phyloP scores from a whole-genome alignment of 23 red algal genomes.

The Gracilaria caudata region DNA sequence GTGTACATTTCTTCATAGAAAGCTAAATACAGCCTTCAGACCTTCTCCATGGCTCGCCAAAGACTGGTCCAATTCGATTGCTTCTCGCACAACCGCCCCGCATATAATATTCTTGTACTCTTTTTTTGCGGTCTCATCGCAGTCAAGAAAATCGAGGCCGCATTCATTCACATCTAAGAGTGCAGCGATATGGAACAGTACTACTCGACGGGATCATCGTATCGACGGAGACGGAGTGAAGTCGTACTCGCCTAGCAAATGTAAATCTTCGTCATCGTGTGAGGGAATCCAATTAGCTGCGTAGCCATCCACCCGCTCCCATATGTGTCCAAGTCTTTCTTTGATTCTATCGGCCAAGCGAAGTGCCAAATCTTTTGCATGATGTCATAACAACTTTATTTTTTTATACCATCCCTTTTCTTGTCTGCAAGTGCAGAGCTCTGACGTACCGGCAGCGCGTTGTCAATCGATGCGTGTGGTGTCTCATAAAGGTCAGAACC shows the following conservation, averaged over 20 bases:
- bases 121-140: neutral
- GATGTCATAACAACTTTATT: too few species aligned
- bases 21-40: neutral
- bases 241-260: neutral
- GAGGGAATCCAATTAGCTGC: neutral
- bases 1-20: neutral
- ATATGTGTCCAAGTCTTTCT: neutral
- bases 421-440: too few species aligned
- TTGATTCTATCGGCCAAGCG: neutral
- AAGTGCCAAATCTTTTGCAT: neutral
- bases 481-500: too few species aligned
- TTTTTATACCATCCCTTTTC: too few species aligned
- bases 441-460: too few species aligned
- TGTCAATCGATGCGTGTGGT: too few species aligned
- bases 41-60: neutral
- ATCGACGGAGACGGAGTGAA: neutral
- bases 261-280: neutral
- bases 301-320: neutral
- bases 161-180: conserved; percentile 1
- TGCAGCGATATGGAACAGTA: conserved; percentile 18
- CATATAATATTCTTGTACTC: neutral
- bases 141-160: neutral
- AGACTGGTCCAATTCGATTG: neutral
- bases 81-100: neutral
- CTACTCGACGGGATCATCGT: neutral